phyloP scores from a whole-genome alignment of 805 yeast species.

The Kurtzmaniella fragi region DNA sequence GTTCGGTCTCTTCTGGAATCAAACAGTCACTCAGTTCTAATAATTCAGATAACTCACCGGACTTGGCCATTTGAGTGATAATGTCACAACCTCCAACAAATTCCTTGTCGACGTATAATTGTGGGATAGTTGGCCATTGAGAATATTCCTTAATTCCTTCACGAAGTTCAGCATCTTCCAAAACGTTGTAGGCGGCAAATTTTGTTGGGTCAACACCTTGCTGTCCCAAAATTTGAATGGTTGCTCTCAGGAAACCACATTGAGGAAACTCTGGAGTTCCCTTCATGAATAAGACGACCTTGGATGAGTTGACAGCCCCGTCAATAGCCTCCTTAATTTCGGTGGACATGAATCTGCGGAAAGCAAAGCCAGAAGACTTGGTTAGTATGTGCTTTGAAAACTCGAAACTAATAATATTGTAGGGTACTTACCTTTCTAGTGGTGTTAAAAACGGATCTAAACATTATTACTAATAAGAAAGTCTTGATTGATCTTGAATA shows the following conservation, averaged over 20 bases:
- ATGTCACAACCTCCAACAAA: slow-evolving; percentile 98
- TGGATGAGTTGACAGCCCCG: slow-evolving; percentile 80
- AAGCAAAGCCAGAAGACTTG: background rate
- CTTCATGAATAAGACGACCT: slow-evolving; percentile 96
- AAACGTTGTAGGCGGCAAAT: slow-evolving; percentile 94
- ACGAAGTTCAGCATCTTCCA: slow-evolving; percentile 92
- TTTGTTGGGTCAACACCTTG: slow-evolving; percentile 96
- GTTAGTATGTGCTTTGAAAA: slow-evolving; percentile 2
- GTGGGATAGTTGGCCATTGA: slow-evolving; percentile 99
- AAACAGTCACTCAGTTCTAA: slow-evolving; percentile 75
- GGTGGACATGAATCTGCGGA: slow-evolving; percentile 54
- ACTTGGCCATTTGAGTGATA: slow-evolving; percentile 81
- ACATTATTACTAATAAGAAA: too few species aligned
- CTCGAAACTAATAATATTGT: too few species aligned
- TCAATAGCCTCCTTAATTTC: slow-evolving; percentile 84
- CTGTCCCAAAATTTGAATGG: slow-evolving; percentile 88
- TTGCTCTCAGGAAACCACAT: slow-evolving; percentile 95
- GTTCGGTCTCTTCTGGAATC: slow-evolving; percentile 67
- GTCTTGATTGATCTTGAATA: too few species aligned
- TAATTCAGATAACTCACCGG: slow-evolving; percentile 85
- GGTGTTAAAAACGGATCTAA: too few species aligned
- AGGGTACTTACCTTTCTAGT: too few species aligned
- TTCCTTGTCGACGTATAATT: slow-evolving; percentile 83
- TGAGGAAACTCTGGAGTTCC: slow-evolving; percentile 98
- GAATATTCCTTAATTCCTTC: slow-evolving; percentile 93